These are phyloP conservation scores for Candida pseudoviswanathii DNA, from an alignment of 1,139 yeast genomes.

Conservation along the genomic window DNA sequence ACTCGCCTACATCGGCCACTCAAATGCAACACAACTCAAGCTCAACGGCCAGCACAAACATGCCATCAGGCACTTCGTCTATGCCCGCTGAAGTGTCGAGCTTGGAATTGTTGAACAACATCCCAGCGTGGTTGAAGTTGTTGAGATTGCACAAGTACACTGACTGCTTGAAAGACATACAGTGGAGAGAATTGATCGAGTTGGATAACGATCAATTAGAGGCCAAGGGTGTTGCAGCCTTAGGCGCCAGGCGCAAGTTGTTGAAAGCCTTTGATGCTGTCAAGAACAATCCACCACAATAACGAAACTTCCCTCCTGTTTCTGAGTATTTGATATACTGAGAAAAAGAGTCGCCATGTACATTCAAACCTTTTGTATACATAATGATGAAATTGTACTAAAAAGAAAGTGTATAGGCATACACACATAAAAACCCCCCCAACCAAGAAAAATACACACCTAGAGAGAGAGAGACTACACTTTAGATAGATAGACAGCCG, in stretches of 20 bases:
- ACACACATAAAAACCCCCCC: background rate
- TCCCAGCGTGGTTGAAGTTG: slow-evolving; percentile 91
- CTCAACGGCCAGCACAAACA: slow-evolving; percentile 11
- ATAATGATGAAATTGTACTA: background rate
- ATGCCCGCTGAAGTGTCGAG: slow-evolving; percentile 71
- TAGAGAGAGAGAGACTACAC: background rate
- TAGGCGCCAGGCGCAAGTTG: slow-evolving; percentile 93
- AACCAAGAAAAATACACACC: background rate
- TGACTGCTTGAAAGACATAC: slow-evolving; percentile 70
- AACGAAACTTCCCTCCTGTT: background rate
- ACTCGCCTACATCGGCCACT: slow-evolving; percentile 13
- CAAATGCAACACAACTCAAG: slow-evolving; percentile 11
- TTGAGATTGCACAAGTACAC: slow-evolving; percentile 92
- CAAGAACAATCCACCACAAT: slow-evolving; percentile 26
- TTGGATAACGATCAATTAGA: slow-evolving; percentile 71
- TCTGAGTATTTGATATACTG: slow-evolving; percentile 14
- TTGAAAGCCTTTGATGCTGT: slow-evolving; percentile 89
- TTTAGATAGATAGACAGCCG: background rate
- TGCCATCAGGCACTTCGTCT: slow-evolving; percentile 31
- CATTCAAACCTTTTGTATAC: background rate
- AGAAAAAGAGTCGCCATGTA: background rate
- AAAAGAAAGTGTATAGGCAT: background rate
- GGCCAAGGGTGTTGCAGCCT: slow-evolving; percentile 81
- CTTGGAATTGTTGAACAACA: slow-evolving; percentile 65
- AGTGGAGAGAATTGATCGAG: slow-evolving; percentile 79